Conservation (phyloP, 345 rosid species). For the Psidium friedrichsthalianum region DNA sequence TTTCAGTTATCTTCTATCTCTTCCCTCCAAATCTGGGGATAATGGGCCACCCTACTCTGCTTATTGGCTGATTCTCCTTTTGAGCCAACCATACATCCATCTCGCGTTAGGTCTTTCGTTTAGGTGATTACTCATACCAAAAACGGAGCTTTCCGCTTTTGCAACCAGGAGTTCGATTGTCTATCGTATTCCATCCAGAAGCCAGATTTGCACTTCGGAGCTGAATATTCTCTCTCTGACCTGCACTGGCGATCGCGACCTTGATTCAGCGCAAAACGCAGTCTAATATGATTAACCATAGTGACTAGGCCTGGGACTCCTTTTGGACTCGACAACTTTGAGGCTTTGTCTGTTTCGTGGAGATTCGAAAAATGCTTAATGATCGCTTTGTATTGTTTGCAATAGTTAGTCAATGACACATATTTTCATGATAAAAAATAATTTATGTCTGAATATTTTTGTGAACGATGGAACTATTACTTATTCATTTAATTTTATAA, state of each 20-base stretch:
- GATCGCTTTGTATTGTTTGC: too few relatives aligned
- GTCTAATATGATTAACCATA: neutral
- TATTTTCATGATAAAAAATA: too few relatives aligned
- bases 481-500: too few relatives aligned
- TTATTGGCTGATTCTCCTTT: neutral
- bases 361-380: too few relatives aligned
- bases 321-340: neutral
- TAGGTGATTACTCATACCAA: neutral
- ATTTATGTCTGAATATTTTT: too few relatives aligned
- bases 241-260: neutral
- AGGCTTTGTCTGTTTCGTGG: too few relatives aligned
- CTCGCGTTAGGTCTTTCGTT: neutral
- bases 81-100: neutral
- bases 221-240: neutral
- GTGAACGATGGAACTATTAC: too few relatives aligned
- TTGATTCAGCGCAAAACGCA: neutral
- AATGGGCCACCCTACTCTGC: neutral
- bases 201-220: neutral
- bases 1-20: neutral
- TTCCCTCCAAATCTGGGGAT: neutral
- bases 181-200: neutral
- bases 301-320: neutral
- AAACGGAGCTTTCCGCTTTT: neutral
- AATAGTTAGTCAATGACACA: too few relatives aligned
- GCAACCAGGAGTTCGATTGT: neutral